A percentile compares a stretch with the other conserved stretches of the same genome.
phyloP scores from a whole-genome alignment of 495 filamentous ascomycete species.

The Monascus purpureus region DNA sequence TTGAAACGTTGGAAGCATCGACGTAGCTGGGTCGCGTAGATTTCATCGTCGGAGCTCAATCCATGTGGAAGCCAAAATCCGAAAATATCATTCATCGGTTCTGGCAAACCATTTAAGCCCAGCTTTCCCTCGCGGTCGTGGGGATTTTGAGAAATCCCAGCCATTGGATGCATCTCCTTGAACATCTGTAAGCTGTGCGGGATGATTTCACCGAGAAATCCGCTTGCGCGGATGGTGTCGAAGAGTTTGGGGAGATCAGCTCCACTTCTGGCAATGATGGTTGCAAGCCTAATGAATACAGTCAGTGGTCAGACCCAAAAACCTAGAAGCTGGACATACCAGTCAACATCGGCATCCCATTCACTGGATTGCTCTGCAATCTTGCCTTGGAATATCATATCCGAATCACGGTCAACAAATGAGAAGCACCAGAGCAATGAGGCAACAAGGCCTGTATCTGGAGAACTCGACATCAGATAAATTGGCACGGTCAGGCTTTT shows the following conservation, averaged over 20 bases:
- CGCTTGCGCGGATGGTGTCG: neutral
- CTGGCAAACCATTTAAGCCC: neutral
- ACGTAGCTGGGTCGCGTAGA: neutral
- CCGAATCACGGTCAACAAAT: neutral
- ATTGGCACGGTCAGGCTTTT: neutral
- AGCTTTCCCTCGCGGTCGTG: neutral
- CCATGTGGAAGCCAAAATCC: slow-evolving; percentile 5
- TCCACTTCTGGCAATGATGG: slow-evolving; percentile 1
- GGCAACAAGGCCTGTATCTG: neutral
- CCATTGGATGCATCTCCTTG: neutral
- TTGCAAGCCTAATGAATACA: slow-evolving; percentile 1
- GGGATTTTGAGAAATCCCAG: neutral
- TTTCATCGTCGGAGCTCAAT: neutral
- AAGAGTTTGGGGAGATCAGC: neutral
- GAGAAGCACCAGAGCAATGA: neutral
- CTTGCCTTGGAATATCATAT: neutral
- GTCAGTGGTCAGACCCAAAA: neutral
- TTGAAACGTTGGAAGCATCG: slow-evolving; percentile 1
- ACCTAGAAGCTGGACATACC: neutral
- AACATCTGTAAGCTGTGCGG: neutral
- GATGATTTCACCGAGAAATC: neutral
- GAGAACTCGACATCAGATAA: neutral
- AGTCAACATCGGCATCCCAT: slow-evolving; percentile 1
- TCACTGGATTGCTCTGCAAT: neutral
- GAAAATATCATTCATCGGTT: neutral